phyloP scores from a whole-genome alignment of 805 yeast genomes.

The Sugiyamaella smithiae region DNA sequence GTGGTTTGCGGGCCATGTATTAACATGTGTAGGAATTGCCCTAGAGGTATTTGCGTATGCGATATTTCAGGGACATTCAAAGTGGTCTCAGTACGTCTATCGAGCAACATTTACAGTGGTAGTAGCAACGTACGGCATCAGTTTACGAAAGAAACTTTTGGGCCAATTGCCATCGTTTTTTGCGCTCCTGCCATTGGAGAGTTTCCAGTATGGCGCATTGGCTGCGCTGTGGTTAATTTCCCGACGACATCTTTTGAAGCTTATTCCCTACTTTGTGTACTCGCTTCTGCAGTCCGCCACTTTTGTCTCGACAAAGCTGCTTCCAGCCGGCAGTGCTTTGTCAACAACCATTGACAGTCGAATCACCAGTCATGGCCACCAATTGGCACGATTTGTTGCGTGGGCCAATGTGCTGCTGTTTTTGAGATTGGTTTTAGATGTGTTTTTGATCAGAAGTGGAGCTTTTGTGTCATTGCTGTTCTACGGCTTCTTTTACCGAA shows the following conservation, averaged over 20 bases:
- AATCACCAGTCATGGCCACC: slow-evolving; percentile 8
- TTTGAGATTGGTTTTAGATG: slow-evolving; percentile 43
- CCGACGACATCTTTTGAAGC: slow-evolving; percentile 57
- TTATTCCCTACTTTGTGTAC: slow-evolving; percentile 68
- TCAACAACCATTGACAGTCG: slow-evolving; percentile 10
- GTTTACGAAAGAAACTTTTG: slow-evolving; percentile 47
- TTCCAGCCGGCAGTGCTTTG: slow-evolving; percentile 10
- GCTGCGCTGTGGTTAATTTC: slow-evolving; percentile 56
- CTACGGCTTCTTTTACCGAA: slow-evolving; percentile 57
- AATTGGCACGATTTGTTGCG: slow-evolving; percentile 16
- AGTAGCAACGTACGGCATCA: slow-evolving; percentile 25
- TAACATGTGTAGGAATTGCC: slow-evolving; percentile 14
- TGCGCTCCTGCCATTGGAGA: slow-evolving; percentile 65
- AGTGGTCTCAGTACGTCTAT: slow-evolving; percentile 27
- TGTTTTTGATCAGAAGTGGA: slow-evolving; percentile 55
- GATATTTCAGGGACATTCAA: slow-evolving; percentile 25
- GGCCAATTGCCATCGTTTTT: slow-evolving; percentile 58
- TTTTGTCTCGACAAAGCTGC: slow-evolving; percentile 35
- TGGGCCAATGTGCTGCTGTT: slow-evolving; percentile 16
- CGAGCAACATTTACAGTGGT: slow-evolving; percentile 26
- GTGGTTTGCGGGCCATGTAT: slow-evolving; percentile 22
- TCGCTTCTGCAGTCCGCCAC: slow-evolving; percentile 75
- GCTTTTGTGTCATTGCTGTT: slow-evolving; percentile 57
- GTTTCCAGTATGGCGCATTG: slow-evolving; percentile 64
- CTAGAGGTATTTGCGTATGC: slow-evolving; percentile 22